Percentiles rank a stretch among this genome's conserved stretches.
Conservation (phyloP, 345 rosid genomes). For the Ceriops zippeliana region DNA sequence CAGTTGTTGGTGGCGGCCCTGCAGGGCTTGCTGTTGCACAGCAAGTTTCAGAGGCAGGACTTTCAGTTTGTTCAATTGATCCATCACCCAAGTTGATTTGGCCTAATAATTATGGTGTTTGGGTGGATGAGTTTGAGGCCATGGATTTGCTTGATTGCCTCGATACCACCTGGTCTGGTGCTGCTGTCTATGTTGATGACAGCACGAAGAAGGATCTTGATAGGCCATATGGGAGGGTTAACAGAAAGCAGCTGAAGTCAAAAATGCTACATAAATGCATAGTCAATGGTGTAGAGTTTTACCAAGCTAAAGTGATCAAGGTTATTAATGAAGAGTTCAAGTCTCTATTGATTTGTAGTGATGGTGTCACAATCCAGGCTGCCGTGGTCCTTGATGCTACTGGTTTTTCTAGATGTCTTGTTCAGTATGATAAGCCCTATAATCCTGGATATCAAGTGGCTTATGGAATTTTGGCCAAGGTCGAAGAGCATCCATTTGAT, state of each 20-base stretch:
- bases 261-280: constrained; percentile 92
- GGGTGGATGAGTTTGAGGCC: constrained; percentile 98
- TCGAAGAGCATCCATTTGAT: constrained; percentile 90
- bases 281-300: constrained; percentile 76
- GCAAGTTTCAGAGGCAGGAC: constrained; percentile 90
- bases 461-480: constrained; percentile 89
- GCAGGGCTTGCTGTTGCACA: constrained; percentile 98
- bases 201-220: constrained; percentile 52
- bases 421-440: constrained; percentile 91
- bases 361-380: constrained; percentile 83
- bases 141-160: constrained; percentile 97
- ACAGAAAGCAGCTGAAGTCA: constrained; percentile 82
- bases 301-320: constrained; percentile 84
- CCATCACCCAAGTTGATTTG: constrained; percentile 88
- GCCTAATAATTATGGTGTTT: constrained; percentile 98
- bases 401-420: constrained; percentile 91
- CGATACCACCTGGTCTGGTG: constrained; percentile 94
- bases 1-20: constrained; percentile 97
- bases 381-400: constrained; percentile 91
- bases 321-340: constrained; percentile 82
- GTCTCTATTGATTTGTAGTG: constrained; percentile 73
- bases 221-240: constrained; percentile 95
- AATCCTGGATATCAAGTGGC: constrained; percentile 98
- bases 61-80: constrained; percentile 82
- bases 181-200: constrained; percentile 68